A percentile compares a stretch with the other conserved stretches of the same genome.
phyloP scores from a whole-genome alignment of 2,329 filamentous ascomycete species.

The Xylaria sp. region DNA sequence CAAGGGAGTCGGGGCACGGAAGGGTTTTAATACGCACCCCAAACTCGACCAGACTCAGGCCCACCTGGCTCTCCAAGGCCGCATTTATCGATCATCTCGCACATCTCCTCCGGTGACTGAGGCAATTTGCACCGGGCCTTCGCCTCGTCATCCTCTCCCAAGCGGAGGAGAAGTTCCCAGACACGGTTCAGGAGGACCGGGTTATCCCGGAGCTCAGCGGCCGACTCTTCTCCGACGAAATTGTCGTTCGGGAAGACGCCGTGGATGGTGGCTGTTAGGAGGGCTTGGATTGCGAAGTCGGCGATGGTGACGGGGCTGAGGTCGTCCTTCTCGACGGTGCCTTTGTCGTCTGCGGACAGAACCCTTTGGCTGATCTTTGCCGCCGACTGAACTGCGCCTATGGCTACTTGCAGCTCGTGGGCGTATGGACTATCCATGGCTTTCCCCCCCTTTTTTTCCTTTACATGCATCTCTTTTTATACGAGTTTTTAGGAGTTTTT shows the following conservation, averaged over 20 bases:
- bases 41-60: constrained; percentile 55
- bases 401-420: constrained; percentile 46
- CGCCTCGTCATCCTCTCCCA: constrained; percentile 46
- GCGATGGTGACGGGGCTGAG: constrained; percentile 68
- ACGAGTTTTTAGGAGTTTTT: not conserved
- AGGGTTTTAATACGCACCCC: constrained; percentile 47
- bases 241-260: constrained; percentile 62
- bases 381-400: constrained; percentile 53
- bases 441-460: not conserved
- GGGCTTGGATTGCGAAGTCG: constrained; percentile 69
- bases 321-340: constrained; percentile 64
- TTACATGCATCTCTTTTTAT: not conserved
- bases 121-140: constrained; percentile 51
- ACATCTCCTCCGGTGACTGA: constrained; percentile 58
- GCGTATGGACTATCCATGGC: constrained; percentile 49
- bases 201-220: constrained; percentile 59
- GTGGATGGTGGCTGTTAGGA: constrained; percentile 63
- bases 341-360: constrained; percentile 60
- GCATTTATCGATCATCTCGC: constrained; percentile 65
- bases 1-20: not conserved
- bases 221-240: constrained; percentile 68
- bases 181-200: constrained; percentile 58
- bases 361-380: constrained; percentile 63
- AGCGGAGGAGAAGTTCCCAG: constrained; percentile 57
- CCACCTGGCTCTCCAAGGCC: constrained; percentile 54